These are phyloP conservation scores for Dacryopinax spathularia DNA, from an alignment of 768 basidiomycete genomes.

Conservation along the genomic window DNA sequence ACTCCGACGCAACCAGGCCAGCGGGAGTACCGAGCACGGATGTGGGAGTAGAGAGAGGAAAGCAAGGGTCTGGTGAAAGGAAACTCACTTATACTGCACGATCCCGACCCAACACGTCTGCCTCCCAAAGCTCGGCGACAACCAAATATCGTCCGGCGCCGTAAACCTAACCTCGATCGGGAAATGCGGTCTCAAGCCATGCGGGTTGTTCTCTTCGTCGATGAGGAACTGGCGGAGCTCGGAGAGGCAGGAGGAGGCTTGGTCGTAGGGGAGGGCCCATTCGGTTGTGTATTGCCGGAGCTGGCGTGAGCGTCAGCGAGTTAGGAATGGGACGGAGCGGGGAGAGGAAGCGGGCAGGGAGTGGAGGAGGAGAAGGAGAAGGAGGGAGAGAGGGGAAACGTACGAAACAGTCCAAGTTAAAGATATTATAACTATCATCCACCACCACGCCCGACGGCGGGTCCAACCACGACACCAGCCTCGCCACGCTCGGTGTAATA, in stretches of 20 bases:
- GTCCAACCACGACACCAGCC: conserved; percentile 55
- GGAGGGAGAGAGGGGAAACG: conserved; percentile 21
- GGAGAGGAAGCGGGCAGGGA: background rate
- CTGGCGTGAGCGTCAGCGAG: conserved; percentile 28
- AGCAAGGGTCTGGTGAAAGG: no score
- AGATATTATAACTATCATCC: conserved; percentile 68
- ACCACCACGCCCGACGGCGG: conserved; percentile 42
- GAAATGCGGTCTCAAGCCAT: conserved; percentile 78
- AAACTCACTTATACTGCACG: conserved; percentile 80
- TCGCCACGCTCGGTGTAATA: conserved; percentile 50
- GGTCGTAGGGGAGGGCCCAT: conserved; percentile 72
- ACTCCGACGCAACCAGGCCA: no score
- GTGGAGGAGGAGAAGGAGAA: background rate
- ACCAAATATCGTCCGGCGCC: conserved; percentile 80
- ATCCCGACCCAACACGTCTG: conserved; percentile 91
- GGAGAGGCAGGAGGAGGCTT: conserved; percentile 49
- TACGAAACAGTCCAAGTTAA: conserved; percentile 88
- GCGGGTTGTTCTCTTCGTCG: conserved; percentile 45
- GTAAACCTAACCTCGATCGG: conserved; percentile 87
- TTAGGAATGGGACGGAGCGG: background rate
- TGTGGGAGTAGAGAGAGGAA: background rate
- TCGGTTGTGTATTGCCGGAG: conserved; percentile 90
- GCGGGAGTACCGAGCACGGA: background rate
- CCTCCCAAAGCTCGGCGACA: conserved; percentile 72
- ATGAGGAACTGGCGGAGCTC: conserved; percentile 62